phyloP scores from a whole-genome alignment of 2,329 filamentous ascomycete genomes.

The Fusarium sp. region DNA sequence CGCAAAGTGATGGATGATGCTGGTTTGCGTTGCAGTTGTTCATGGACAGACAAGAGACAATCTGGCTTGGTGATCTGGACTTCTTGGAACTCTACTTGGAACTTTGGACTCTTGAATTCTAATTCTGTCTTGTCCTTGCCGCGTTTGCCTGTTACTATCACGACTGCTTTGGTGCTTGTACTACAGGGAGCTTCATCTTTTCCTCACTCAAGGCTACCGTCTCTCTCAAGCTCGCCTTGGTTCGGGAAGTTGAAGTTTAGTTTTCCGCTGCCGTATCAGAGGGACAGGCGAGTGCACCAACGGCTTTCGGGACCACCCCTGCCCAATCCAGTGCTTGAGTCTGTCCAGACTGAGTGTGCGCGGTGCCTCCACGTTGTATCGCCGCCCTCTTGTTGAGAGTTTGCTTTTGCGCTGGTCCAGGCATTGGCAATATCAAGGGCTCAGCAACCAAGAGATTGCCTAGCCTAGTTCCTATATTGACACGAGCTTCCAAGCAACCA shows the following conservation, averaged over 20 bases:
- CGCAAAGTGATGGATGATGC: constrained; percentile 33
- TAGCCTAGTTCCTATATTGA: constrained; percentile 14
- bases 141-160: constrained; percentile 12
- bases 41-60: constrained; percentile 27
- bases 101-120: constrained; percentile 16
- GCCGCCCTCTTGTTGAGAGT: constrained; percentile 17
- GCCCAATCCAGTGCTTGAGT: constrained; percentile 30
- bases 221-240: constrained; percentile 6
- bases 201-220: constrained; percentile 10
- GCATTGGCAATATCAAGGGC: constrained; percentile 25
- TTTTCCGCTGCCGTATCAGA: constrained; percentile 28
- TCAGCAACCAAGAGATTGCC: constrained; percentile 20
- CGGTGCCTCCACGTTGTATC: constrained; percentile 36
- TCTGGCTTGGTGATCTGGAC: constrained; percentile 18
- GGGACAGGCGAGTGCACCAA: constrained; percentile 27
- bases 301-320: constrained; percentile 31
- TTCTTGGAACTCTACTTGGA: constrained; percentile 14
- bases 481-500: constrained; percentile 14
- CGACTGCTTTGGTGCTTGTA: constrained; percentile 17
- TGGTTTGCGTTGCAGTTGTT: constrained; percentile 34
- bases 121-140: constrained; percentile 7
- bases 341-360: constrained; percentile 30
- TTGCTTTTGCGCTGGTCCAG: constrained; percentile 29
- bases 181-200: constrained; percentile 24
- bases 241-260: constrained; percentile 24